phyloP scores from a whole-genome alignment of 1,284 basidiomycete genomes.

The Papiliotrema nemorosa region DNA sequence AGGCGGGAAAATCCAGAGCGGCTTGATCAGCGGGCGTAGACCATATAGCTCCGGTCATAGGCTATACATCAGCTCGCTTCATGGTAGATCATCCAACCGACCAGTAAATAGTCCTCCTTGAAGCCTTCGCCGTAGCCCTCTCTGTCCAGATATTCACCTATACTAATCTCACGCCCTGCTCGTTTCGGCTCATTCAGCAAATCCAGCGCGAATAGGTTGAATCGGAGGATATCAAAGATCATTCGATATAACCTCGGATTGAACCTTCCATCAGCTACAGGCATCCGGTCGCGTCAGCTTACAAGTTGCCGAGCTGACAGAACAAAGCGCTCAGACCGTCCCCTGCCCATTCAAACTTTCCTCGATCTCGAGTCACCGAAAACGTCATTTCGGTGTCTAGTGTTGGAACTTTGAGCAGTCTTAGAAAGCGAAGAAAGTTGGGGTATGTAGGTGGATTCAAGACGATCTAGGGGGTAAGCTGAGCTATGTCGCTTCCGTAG shows the following conservation, averaged over 20 bases:
- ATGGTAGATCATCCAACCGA: too few species aligned
- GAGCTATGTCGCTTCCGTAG: neutral
- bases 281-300: neutral
- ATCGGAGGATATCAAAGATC: constrained; percentile 71
- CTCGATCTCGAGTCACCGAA: constrained; percentile 65
- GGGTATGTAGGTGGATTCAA: constrained; percentile 76
- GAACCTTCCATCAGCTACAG: constrained; percentile 41
- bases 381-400: constrained; percentile 73
- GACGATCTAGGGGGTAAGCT: constrained; percentile 65
- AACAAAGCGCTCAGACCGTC: constrained; percentile 62
- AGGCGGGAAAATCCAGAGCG: constrained; percentile 66
- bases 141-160: constrained; percentile 65
- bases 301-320: constrained; percentile 60
- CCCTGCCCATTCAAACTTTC: constrained; percentile 71
- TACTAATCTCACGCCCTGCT: constrained; percentile 53
- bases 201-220: constrained; percentile 64
- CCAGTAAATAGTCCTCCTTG: constrained; percentile 73
- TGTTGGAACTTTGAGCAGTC: constrained; percentile 54
- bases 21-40: constrained; percentile 71
- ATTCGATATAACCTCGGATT: constrained; percentile 70
- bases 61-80: constrained; percentile 53
- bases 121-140: constrained; percentile 68
- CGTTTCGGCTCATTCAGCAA: constrained; percentile 28
- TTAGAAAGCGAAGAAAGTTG: constrained; percentile 71
- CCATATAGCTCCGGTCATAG: constrained; percentile 79